Evolutionary conservation across 352 stramenopile genomes (phyloP), one percentile per base, ranked within the genome.

Genomic region (Phytophthora sansomeana): DNA sequence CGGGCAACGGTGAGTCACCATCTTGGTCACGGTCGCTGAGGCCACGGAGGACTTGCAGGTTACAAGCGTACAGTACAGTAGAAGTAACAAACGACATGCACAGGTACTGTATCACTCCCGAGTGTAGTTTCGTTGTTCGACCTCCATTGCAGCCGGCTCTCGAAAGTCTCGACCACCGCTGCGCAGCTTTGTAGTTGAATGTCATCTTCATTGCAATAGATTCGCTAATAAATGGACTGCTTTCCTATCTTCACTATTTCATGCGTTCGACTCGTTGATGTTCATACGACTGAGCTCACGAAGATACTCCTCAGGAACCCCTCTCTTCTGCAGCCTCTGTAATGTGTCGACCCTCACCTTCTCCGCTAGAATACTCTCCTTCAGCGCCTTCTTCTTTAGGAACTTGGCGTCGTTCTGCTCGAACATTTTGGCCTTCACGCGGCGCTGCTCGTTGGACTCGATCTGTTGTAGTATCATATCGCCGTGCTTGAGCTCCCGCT

Each of bases 351-450:
- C 55, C 0, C 85, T 71, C 54, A 92, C 81, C 62, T 94, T 94
- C 58, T 94, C 85, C 6, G 83, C 85, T 36, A 94, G 58, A 62
- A 91, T 91, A 39, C 72, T 80, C 60, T 92, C 85, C 52, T 89
- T 90, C 52, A 87, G 69, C 21, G 62, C 63, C 58, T 91, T 92
- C 72, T 91, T 94, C 63, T 87, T 84, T 14, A 73, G 48, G 48
- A 85, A 89, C 63, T 89, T 91, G 58, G 72, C 77, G 58, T 92
- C 84, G 52, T 89, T 90, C 47, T 85, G 72, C 58, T 80, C 78
- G 33, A 90, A 87, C 63, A 90, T 67, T 58, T 85, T 89, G 39
- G 78, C 75, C 59, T 90, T 91, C 39, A 71, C 28, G 1, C 71
- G 80, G 10, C 75, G 65, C 55, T 83, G 72, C 6, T 67, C 71